A percentile compares a stretch with the other conserved stretches of the same genome.
Conservation (phyloP, 352 stramenopile genomes). For the Phytophthora boehmeriae region DNA sequence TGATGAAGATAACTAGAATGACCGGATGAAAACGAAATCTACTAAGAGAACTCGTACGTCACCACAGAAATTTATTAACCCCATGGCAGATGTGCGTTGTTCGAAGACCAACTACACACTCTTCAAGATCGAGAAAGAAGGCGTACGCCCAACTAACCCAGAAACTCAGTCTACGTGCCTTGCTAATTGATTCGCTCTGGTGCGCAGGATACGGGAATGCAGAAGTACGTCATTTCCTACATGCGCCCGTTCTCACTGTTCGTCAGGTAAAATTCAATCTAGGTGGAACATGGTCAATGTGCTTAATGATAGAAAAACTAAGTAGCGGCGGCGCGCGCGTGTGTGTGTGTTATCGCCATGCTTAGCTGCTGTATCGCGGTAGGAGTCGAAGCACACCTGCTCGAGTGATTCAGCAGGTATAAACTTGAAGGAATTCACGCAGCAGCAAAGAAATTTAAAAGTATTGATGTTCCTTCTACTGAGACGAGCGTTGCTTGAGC, state of each 20-base stretch:
- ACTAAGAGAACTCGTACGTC: slow-evolving; percentile 1
- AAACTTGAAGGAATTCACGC: slow-evolving; percentile 10
- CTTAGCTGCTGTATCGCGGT: slow-evolving; percentile 76
- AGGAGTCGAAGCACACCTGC: slow-evolving; percentile 64
- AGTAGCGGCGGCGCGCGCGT: slow-evolving; percentile 6
- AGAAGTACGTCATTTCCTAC: slow-evolving; percentile 86
- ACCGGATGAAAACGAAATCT: not conserved
- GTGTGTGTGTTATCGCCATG: too few species aligned
- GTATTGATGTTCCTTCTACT: not conserved
- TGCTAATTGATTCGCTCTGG: not conserved
- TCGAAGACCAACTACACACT: slow-evolving; percentile 69
- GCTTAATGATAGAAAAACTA: not conserved
- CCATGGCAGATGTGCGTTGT: slow-evolving; percentile 70
- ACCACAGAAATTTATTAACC: slow-evolving; percentile 84
- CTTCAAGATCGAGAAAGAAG: slow-evolving; percentile 85
- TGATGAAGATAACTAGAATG: not conserved
- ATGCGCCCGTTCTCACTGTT: slow-evolving; percentile 80
- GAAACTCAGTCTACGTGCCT: not conserved
- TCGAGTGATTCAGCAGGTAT: slow-evolving; percentile 44
- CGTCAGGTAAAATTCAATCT: slow-evolving; percentile 50
- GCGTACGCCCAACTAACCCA: slow-evolving; percentile 33
- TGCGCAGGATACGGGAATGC: slow-evolving; percentile 55
- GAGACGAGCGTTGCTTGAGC: slow-evolving; percentile 24
- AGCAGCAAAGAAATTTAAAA: not conserved
- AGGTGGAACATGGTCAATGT: too few species aligned